Evolutionary conservation across 352 stramenopile genomes (phyloP).

Genomic region (Achlya hypogyna): DNA sequence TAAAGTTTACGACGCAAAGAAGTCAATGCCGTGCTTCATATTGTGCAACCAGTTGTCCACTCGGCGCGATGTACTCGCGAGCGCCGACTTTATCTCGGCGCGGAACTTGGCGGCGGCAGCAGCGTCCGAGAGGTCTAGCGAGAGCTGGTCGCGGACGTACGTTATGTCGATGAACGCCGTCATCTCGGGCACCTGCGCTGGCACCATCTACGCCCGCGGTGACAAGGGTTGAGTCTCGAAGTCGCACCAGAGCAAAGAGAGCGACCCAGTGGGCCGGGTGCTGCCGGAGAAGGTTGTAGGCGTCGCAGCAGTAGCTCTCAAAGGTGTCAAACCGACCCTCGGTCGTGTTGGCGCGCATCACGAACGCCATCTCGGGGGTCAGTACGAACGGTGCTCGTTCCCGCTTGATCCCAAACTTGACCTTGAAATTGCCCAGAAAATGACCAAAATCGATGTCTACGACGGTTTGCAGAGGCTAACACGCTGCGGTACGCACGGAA

Average conservation of each 20-base stretch:
- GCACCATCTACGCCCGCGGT: slow-evolving; percentile 20
- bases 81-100: slow-evolving; percentile 22
- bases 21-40: slow-evolving; percentile 11
- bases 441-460: slow-evolving; percentile 94
- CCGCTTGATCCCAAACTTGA: slow-evolving; percentile 84
- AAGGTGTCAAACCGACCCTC: slow-evolving; percentile 20
- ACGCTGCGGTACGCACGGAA: too few species aligned
- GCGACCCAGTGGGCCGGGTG: slow-evolving; percentile 16
- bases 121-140: slow-evolving; percentile 1
- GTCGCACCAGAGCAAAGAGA: slow-evolving; percentile 20
- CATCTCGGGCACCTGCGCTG: slow-evolving; percentile 24
- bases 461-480: too few species aligned
- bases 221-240: background rate
- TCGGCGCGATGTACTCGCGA: slow-evolving; percentile 18
- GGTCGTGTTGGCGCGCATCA: slow-evolving; percentile 29
- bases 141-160: slow-evolving; percentile 24
- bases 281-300: slow-evolving; percentile 26
- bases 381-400: slow-evolving; percentile 89
- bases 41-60: slow-evolving; percentile 28
- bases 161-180: slow-evolving; percentile 15
- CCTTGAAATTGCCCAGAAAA: slow-evolving; percentile 92
- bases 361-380: slow-evolving; percentile 82
- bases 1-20: background rate
- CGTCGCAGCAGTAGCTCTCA: slow-evolving; percentile 24
- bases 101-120: slow-evolving; percentile 24